These are phyloP conservation scores for Pachyrhizus erosus DNA, from an alignment of 306 rosid species.

Conservation along the genomic window DNA sequence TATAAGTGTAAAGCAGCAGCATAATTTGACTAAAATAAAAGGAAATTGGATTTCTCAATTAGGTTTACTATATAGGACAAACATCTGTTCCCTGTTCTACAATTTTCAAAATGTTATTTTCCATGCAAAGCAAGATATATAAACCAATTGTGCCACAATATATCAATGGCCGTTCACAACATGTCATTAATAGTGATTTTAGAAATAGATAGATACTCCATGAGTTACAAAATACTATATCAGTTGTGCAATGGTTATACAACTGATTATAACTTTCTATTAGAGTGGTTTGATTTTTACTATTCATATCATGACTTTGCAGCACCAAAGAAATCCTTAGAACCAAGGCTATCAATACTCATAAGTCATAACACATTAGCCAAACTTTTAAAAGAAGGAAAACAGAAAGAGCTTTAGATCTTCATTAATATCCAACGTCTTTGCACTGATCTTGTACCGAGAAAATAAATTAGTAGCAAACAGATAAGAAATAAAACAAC, in stretches of 20 bases:
- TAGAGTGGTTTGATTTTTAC: neutral
- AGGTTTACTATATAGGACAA: neutral
- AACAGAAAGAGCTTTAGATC: neutral
- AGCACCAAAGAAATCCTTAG: neutral
- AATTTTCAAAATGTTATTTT: neutral
- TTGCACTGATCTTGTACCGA: neutral
- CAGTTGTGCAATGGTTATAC: neutral
- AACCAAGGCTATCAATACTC: slow-evolving; percentile 21
- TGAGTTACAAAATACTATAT: neutral
- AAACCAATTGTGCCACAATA: neutral
- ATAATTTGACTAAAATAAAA: neutral
- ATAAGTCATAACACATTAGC: neutral
- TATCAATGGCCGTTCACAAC: neutral
- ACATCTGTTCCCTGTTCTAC: neutral
- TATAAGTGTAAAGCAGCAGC: neutral
- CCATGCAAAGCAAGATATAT: neutral
- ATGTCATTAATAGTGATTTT: neutral
- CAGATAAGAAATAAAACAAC: slow-evolving; percentile 7
- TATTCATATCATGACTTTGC: neutral
- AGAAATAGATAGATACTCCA: neutral
- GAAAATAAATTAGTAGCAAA: slow-evolving; percentile 23
- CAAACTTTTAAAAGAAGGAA: neutral
- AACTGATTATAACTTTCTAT: neutral
- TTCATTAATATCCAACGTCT: neutral
- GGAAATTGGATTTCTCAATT: neutral